Evolutionary conservation across 768 basidiomycete species (phyloP).

Genomic region (Lentinula detonsa): DNA sequence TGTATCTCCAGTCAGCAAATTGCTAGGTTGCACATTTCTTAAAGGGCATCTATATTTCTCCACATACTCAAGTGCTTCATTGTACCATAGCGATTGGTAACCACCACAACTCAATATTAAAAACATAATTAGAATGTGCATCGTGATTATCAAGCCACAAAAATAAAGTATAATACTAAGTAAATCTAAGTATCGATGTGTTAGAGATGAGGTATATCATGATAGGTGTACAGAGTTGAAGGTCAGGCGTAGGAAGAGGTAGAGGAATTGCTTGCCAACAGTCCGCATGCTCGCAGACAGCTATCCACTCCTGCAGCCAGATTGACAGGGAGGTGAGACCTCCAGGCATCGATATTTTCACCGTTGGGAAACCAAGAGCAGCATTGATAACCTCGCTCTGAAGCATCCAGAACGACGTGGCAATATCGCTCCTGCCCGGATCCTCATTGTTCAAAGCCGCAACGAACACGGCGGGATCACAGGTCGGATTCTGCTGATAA

Average conservation of each 20-base stretch:
- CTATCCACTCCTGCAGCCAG: constrained; percentile 11
- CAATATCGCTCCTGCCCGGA: constrained; percentile 9
- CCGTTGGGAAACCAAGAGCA: constrained; percentile 9
- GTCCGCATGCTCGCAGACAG: constrained; percentile 8
- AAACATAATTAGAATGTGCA: too few species aligned
- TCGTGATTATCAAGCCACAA: too few species aligned
- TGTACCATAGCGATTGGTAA: too few species aligned
- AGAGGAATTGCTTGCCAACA: not conserved
- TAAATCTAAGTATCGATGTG: too few species aligned
- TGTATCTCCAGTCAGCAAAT: too few species aligned
- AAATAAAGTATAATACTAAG: too few species aligned
- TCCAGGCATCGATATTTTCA: constrained; percentile 9
- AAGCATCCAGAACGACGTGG: constrained; percentile 8
- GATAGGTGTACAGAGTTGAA: too few species aligned
- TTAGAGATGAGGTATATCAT: too few species aligned
- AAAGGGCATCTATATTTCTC: too few species aligned
- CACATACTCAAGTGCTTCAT: too few species aligned
- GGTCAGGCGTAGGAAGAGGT: not conserved
- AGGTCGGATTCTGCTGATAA: constrained; percentile 12
- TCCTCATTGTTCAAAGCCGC: constrained; percentile 9
- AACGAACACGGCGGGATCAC: constrained; percentile 2
- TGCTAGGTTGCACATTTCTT: too few species aligned
- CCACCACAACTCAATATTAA: too few species aligned
- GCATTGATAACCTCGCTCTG: constrained; percentile 8
- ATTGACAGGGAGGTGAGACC: constrained; percentile 7